Percentiles rank a stretch among this genome's conserved stretches.
Evolutionary conservation across 306 rosid genomes (phyloP).

Genomic region (Hippophae tibetana): DNA sequence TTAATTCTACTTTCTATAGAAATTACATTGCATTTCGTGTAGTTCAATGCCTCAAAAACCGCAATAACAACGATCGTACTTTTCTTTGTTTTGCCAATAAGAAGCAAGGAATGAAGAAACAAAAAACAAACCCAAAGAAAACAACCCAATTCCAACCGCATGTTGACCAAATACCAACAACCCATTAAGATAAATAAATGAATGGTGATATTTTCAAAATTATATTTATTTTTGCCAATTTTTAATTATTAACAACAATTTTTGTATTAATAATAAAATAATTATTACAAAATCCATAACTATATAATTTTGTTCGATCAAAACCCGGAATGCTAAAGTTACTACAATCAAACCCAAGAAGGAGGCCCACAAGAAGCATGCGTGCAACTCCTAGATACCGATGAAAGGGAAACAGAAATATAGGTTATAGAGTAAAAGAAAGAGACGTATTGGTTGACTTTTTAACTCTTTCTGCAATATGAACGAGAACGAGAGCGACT

Average conservation of each 20-base stretch:
- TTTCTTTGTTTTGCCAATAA: not conserved
- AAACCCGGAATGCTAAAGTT: constrained; percentile 2
- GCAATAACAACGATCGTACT: constrained; percentile 19
- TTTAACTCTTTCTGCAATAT: too few species aligned
- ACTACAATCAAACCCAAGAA: constrained; percentile 24
- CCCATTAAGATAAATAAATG: constrained; percentile 11
- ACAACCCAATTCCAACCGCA: constrained; percentile 33
- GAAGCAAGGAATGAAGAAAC: constrained; percentile 1
- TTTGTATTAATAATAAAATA: too few species aligned
- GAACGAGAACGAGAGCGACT: too few species aligned
- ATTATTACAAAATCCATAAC: too few species aligned
- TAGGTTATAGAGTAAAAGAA: too few species aligned
- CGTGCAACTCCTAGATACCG: too few species aligned
- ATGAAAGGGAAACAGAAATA: too few species aligned
- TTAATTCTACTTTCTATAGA: not conserved
- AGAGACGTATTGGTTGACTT: too few species aligned
- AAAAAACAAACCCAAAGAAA: constrained; percentile 36
- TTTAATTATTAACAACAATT: too few species aligned
- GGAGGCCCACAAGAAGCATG: constrained; percentile 17
- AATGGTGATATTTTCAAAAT: not conserved
- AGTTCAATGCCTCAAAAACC: constrained; percentile 9
- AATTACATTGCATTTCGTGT: not conserved
- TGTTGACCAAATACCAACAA: constrained; percentile 25
- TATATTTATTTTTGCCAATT: too few species aligned
- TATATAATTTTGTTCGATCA: too few species aligned